Conservation (phyloP, 345 rosid species). For the Hevea brasiliensis region DNA sequence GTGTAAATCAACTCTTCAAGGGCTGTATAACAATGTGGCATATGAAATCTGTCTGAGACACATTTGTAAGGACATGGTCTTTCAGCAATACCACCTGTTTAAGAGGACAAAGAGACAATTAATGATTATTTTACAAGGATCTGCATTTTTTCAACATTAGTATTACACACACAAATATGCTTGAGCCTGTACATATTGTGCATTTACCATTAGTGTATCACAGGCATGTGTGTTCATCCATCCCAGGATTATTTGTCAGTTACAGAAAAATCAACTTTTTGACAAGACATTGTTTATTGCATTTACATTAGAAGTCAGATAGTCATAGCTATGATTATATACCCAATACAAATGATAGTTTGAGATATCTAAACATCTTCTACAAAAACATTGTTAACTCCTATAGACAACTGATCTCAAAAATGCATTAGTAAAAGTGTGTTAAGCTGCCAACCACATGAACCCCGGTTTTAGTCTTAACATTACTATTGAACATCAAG, state of each 20-base stretch:
- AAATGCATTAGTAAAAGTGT: neutral
- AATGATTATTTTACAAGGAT: constrained; percentile 1
- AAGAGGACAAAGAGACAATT: constrained; percentile 3
- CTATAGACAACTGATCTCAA: neutral
- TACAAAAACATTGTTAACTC: neutral
- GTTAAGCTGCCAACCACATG: neutral
- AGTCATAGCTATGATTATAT: neutral
- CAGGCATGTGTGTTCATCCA: neutral
- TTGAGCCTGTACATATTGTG: neutral
- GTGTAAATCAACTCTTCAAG: constrained; percentile 97
- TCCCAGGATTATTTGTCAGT: neutral
- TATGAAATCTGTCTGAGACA: constrained; percentile 89
- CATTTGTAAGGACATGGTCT: constrained; percentile 93
- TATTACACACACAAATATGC: neutral
- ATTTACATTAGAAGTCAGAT: neutral
- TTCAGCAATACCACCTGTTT: constrained; percentile 83
- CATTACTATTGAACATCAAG: neutral
- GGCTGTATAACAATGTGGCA: constrained; percentile 95
- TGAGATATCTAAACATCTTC: neutral
- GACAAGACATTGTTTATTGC: too few species aligned
- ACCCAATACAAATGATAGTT: neutral
- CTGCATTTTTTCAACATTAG: neutral
- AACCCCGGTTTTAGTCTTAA: neutral
- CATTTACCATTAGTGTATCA: neutral
- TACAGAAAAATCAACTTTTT: neutral